phyloP scores from a whole-genome alignment of 2,329 filamentous ascomycete genomes.

The Scedosporium apiospermum region DNA sequence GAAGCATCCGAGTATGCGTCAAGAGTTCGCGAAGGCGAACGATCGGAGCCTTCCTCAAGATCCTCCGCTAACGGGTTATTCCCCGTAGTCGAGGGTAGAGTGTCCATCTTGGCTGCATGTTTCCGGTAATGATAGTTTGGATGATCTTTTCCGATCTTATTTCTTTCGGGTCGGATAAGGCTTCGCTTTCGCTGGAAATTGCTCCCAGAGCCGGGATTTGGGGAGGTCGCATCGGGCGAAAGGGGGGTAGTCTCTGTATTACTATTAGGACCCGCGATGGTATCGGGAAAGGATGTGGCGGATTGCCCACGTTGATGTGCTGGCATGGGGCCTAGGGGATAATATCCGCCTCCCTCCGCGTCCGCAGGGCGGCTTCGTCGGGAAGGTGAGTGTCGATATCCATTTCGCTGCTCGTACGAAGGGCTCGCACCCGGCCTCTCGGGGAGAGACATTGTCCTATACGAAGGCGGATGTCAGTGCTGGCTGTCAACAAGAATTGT shows the following conservation, averaged over 20 bases:
- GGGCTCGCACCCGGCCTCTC: conserved; percentile 56
- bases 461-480: background rate
- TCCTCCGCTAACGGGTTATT: conserved; percentile 83
- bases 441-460: conserved; percentile 50
- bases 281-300: conserved; percentile 48
- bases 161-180: conserved; percentile 80
- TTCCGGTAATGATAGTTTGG: conserved; percentile 94
- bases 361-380: conserved; percentile 59
- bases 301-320: conserved; percentile 48
- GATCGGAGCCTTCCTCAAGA: conserved; percentile 53
- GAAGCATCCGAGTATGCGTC: conserved; percentile 37
- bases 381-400: conserved; percentile 59
- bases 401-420: conserved; percentile 49
- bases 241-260: conserved; percentile 47
- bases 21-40: conserved; percentile 35
- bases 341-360: conserved; percentile 54
- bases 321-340: conserved; percentile 29
- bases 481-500: background rate
- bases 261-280: conserved; percentile 42
- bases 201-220: conserved; percentile 15
- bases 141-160: conserved; percentile 74
- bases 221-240: conserved; percentile 30
- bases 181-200: conserved; percentile 66
- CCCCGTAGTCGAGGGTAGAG: conserved; percentile 83
- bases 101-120: conserved; percentile 87